These are phyloP conservation scores for Gyromitra esculenta DNA, from an alignment of 2,329 filamentous ascomycete genomes.

Conservation along the genomic window DNA sequence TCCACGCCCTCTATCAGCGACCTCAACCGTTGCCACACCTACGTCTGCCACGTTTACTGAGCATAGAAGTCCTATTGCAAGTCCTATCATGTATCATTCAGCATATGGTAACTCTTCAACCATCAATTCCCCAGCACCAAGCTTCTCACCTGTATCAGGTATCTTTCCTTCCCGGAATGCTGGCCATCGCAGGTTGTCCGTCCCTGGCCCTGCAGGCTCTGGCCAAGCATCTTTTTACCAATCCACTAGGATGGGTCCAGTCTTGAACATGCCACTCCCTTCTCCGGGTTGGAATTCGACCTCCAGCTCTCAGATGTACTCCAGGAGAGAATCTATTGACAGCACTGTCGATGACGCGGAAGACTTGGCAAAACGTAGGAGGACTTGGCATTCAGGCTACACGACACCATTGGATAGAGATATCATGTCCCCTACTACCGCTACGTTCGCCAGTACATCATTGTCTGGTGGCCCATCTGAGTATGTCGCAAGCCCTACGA, in stretches of 20 bases:
- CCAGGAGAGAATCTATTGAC: constrained; percentile 51
- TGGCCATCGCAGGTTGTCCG: constrained; percentile 44
- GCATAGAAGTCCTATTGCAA: constrained; percentile 45
- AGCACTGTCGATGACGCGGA: constrained; percentile 54
- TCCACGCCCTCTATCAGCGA: constrained; percentile 36
- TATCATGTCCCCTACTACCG: constrained; percentile 50
- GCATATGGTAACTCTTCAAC: constrained; percentile 46
- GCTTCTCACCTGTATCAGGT: constrained; percentile 42
- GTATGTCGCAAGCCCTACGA: constrained; percentile 43
- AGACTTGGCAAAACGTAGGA: constrained; percentile 53
- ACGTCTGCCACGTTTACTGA: constrained; percentile 52
- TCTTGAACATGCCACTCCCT: constrained; percentile 44
- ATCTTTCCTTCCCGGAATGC: constrained; percentile 47
- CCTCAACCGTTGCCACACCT: constrained; percentile 47
- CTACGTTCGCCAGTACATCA: constrained; percentile 40
- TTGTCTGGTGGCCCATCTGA: constrained; percentile 46
- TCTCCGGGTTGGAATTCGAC: constrained; percentile 36
- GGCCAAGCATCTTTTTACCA: constrained; percentile 29
- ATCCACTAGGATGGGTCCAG: constrained; percentile 33
- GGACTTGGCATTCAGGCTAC: constrained; percentile 57
- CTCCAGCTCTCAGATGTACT: constrained; percentile 25
- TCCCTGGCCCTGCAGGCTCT: constrained; percentile 38
- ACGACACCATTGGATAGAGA: constrained; percentile 44
- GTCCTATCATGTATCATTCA: constrained; percentile 37
- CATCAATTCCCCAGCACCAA: constrained; percentile 44